phyloP scores from a whole-genome alignment of 768 basidiomycete genomes.

The Boletales sp. region DNA sequence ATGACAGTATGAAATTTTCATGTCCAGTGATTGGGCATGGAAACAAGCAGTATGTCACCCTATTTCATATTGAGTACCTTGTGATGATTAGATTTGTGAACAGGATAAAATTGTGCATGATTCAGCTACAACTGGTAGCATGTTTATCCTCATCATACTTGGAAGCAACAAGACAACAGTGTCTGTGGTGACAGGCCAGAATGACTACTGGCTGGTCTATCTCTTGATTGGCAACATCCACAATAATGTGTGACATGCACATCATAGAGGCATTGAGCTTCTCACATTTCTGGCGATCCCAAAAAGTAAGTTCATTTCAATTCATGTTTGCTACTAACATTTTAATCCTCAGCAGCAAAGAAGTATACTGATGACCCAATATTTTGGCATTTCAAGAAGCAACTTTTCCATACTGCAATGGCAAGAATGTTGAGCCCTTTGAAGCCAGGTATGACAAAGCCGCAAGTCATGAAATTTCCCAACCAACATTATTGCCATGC shows the following conservation, averaged over 20 bases:
- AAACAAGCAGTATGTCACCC: no score
- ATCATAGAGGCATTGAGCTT: constrained; percentile 8
- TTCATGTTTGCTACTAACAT: no score
- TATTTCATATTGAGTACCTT: no score
- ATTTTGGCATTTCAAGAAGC: constrained; percentile 28
- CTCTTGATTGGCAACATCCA: background rate
- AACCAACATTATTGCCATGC: background rate
- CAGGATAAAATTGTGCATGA: no score
- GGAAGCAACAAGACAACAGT: background rate
- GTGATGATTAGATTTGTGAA: no score
- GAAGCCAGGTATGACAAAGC: constrained; percentile 24
- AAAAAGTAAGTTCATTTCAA: constrained; percentile 1
- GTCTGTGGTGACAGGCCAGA: background rate
- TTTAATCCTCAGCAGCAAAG: background rate
- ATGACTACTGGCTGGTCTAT: background rate
- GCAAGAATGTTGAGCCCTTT: constrained; percentile 5
- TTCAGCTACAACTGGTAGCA: no score
- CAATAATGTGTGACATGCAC: constrained; percentile 1
- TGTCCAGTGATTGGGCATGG: no score
- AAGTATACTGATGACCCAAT: constrained; percentile 1
- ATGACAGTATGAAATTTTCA: no score
- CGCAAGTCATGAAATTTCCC: constrained; percentile 12
- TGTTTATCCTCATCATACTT: background rate
- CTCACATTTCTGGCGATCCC: constrained; percentile 18
- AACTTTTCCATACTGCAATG: constrained; percentile 32